Base-by-base conservation (phyloP, 306 rosid genomes). In the Neltuma alba region DNA sequence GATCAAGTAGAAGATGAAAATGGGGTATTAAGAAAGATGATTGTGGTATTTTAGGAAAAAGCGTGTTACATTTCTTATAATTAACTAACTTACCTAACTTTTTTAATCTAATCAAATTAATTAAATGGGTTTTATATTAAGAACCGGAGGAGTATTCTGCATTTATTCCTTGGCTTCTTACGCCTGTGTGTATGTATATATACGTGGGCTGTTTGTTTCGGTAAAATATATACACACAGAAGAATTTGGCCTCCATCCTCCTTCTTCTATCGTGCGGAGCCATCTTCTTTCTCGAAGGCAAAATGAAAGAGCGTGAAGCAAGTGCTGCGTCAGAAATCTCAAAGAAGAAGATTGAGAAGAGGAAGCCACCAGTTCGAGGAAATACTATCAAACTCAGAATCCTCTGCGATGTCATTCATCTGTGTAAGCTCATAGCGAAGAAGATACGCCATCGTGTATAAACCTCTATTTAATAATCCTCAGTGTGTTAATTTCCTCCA, bases 341-440 rank as follows among this genome's bases (percentile, higher is more conserved):
- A 23, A 68, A 68, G 54, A 23, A 23, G 34, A 27, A 40, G 73
- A 13, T 54, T 54, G 30, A 9, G 6, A 16, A 6, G 69, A 63
- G 27, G 15, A 63, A 34, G 70, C 10, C 71, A 9, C 2, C 71
- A 20, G 30, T 11, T 65, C 74, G 55, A 41, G 37, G 74, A 40
- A 68, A 50, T 50, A 6, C 40, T 9, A 62, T 41, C 36, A 68
- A 68, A 38, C 34, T 30, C 55, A 68, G 72, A 68, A 68, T 68
- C 36, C 18, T 68, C 12, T 7, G 12, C 2, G 21, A 40, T 42
- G 16, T 68, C 54, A 2, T 41, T 41, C 34, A 14, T 25, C 21
- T 0, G 12, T 15, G 13, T 13, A 13, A 60, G 2, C 21, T 12
- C 52, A 23, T 25, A 7, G 54, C 0, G 36, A 21, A 41, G 36